Evolutionary conservation across 2,329 filamentous ascomycete genomes (phyloP), one percentile per base, ranked within the genome.

Genomic region (Ambrosiella xylebori): DNA sequence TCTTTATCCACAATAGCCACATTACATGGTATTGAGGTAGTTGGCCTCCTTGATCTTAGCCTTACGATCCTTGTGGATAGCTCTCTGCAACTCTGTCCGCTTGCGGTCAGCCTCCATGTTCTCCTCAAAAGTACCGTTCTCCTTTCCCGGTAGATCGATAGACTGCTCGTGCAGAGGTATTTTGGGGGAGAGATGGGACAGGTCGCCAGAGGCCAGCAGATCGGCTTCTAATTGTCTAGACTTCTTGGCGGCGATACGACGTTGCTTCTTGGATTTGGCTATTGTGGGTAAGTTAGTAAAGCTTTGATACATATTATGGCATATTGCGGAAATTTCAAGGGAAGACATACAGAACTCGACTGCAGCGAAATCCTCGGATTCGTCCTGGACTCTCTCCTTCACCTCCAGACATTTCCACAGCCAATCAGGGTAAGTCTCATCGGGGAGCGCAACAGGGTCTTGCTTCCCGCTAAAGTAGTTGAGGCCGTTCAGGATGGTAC

Each of bases 211-310:
- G 58, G 81, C 78, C 66, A 82, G 69, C 66, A 87, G 66, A 70
- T 76, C 70, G 68, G 76, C 71, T 73, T 86, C 79, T 19, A 74
- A 64, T 27, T 71, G 67, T 58, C 78, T 75, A 66, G 78, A 75
- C 68, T 76, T 75, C 70, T 82, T 89, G 47, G 81, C 80, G 7
- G 87, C 87, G 58, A 84, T 68, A 59, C 81, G 77, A 61, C 87
- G 81, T 69, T 88, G 81, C 68, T 90, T 91, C 70, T 88, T 89
- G 36, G 85, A 90, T 78, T 93, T 93, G 60, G 86, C 85, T 89
- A 61, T 60, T 37, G 35, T 38, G 9, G 11, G 41, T 11, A 53
- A 7, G 6, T 12, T 40, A 57, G 45, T 27, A 39, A 27, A 27
- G 27, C 27, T 27, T 27, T 27, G 27, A 27, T 27, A 15, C n/a